These are phyloP conservation scores for Neurospora sp. DNA, from an alignment of 495 filamentous ascomycete genomes.

Conservation along the genomic window DNA sequence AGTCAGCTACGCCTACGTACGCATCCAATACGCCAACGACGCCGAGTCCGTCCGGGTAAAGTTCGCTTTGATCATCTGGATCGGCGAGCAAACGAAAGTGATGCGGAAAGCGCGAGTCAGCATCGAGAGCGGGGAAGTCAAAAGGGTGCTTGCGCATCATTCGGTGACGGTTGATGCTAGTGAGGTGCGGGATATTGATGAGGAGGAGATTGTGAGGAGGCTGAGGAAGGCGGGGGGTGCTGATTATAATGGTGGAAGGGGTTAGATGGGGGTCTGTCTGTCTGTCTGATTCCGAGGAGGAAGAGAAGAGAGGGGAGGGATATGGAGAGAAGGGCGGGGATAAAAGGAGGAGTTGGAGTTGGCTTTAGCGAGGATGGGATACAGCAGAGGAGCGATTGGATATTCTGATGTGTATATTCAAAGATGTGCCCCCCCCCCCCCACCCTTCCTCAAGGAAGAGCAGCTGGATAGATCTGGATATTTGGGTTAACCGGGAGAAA, in stretches of 20 bases:
- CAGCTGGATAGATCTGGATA: neutral
- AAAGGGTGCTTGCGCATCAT: slow-evolving; percentile 44
- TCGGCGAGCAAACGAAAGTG: slow-evolving; percentile 43
- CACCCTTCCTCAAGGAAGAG: too few species aligned
- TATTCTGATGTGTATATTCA: too few species aligned
- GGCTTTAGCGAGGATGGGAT: neutral
- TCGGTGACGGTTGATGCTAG: slow-evolving; percentile 43
- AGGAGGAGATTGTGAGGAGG: slow-evolving; percentile 40
- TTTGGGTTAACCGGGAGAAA: neutral
- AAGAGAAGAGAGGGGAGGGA: neutral
- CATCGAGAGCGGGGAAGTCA: slow-evolving; percentile 48
- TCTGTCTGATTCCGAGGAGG: neutral
- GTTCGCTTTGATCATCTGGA: slow-evolving; percentile 48
- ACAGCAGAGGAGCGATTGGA: too few species aligned
- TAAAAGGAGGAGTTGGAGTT: neutral
- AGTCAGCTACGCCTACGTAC: slow-evolving; percentile 48
- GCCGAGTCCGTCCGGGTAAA: slow-evolving; percentile 49
- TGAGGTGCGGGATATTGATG: slow-evolving; percentile 41
- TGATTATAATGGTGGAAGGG: slow-evolving; percentile 49
- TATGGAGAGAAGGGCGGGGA: neutral
- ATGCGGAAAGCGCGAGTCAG: slow-evolving; percentile 50
- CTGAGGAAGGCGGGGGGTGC: slow-evolving; percentile 47
- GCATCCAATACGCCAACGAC: slow-evolving; percentile 51
- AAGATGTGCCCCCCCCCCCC: too few species aligned
- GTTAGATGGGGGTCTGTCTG: slow-evolving; percentile 4